Base-by-base conservation (phyloP, 306 rosid genomes). In the Quercus bicolor region DNA sequence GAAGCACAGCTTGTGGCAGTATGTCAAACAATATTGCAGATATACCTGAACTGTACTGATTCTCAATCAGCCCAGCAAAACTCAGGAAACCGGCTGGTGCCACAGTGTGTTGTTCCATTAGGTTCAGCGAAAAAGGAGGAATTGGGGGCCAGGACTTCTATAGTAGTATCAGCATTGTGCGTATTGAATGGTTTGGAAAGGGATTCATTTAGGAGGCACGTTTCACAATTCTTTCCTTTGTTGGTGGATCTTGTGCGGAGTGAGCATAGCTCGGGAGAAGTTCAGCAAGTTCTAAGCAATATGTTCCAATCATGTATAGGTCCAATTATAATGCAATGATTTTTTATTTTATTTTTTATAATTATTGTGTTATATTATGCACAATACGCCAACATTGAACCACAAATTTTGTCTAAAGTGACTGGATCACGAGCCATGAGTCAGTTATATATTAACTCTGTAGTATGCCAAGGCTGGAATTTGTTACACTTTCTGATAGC, bases 251-350 rank as follows among this genome's bases (percentile, higher is more conserved):
- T 95, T 23, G 93, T 95, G 77, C 83, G 85, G 88, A 88, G 97
- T 81, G 98, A 93, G 77, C 98, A 95, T 81, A 70, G 88, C 74
- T 91, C 99, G 19, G 94, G 94, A 74, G 98, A 91, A 87, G 99
- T 93, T 88, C 99, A 91, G 84, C 84, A 53, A 79, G 92, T 88
- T 83, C 83, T 95, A 68, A 86, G 96, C 88, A 88, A 82, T 80
- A 80, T 95, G 74, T 93, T 95, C 80, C 88, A 85, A 69, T 93
- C 97, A 37, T 88, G 96, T 86, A 81, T 95, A 82, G 99, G 98
- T 73, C 88, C 97, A 71, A 85, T 90, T 72, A 70, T 93, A 81
- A 84, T 90, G 85, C 81, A 90, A 73, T 88, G 80, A 85, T 81
- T 37, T 66, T 75, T 51, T 76, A 70, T n/a, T 53, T 24, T n/a